These are phyloP conservation scores for Quercus phellos DNA, from an alignment of 331 rosid genomes.

Conservation along the genomic window DNA sequence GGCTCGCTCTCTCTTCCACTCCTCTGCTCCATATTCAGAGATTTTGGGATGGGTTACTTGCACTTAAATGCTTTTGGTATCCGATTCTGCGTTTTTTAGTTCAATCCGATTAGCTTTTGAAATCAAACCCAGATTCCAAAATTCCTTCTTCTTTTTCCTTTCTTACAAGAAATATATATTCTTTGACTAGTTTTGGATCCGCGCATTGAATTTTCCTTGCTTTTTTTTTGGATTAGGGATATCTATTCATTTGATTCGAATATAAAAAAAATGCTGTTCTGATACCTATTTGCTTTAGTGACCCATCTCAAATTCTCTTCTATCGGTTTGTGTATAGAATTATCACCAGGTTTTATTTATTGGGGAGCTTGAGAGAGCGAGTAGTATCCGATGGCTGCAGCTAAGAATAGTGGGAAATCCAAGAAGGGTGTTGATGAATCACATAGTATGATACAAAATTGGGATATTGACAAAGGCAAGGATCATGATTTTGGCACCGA, in stretches of 20 bases:
- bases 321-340: not conserved
- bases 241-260: conserved; percentile 21
- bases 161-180: not conserved
- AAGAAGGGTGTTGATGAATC: conserved; percentile 27
- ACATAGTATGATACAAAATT: conserved; percentile 15
- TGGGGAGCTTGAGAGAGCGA: conserved; percentile 41
- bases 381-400: conserved; percentile 41
- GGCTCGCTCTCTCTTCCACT: conserved; percentile 24
- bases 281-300: conserved; percentile 9
- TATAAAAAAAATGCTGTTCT: not conserved
- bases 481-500: conserved; percentile 30
- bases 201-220: conserved; percentile 3
- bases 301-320: conserved; percentile 26
- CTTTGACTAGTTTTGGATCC: conserved; percentile 29
- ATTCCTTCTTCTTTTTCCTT: conserved; percentile 14
- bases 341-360: not conserved
- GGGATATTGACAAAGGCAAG: conserved; percentile 41
- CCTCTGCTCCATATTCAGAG: not conserved
- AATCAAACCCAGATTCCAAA: conserved; percentile 24
- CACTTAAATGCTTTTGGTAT: conserved; percentile 22
- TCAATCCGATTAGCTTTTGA: conserved; percentile 35
- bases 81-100: conserved; percentile 62
- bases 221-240: not conserved
- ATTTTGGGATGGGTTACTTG: conserved; percentile 40
- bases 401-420: conserved; percentile 48